Evolutionary conservation across 78 protist genomes (phyloP).

Genomic region (Dictyostelium citrinum): DNA sequence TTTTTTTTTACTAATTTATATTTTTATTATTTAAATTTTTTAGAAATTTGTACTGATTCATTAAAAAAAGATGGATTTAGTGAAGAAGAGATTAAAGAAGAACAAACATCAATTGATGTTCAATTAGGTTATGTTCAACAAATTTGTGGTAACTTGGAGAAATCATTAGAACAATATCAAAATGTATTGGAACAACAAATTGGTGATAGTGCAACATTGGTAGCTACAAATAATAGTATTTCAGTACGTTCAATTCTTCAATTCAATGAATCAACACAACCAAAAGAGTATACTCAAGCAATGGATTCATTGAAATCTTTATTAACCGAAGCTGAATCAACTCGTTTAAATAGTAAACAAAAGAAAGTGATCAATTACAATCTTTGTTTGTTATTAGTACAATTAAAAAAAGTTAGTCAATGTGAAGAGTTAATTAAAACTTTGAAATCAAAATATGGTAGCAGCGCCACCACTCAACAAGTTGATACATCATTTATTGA

Average conservation of each 20-base stretch:
- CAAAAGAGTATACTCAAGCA: background rate
- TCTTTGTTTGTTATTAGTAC: background rate
- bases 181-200: background rate
- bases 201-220: constrained; percentile 46
- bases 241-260: background rate
- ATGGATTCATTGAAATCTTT: constrained; percentile 24
- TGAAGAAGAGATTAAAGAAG: constrained; percentile 59
- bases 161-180: constrained; percentile 19
- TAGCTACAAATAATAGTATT: constrained; percentile 30
- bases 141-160: background rate
- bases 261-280: background rate
- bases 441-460: background rate
- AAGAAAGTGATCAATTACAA: constrained; percentile 15
- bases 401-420: constrained; percentile 45
- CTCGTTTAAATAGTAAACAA: constrained; percentile 19
- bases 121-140: constrained; percentile 68
- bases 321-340: background rate
- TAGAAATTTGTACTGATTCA: constrained; percentile 59
- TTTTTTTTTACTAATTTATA: background rate
- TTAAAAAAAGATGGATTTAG: constrained; percentile 60
- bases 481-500: background rate
- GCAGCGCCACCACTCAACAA: background rate
- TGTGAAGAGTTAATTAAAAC: constrained; percentile 48
- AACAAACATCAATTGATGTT: constrained; percentile 25
- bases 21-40: background rate